Base-by-base conservation (phyloP, 2,329 filamentous ascomycete species). In the Beauveria bassiana region DNA sequence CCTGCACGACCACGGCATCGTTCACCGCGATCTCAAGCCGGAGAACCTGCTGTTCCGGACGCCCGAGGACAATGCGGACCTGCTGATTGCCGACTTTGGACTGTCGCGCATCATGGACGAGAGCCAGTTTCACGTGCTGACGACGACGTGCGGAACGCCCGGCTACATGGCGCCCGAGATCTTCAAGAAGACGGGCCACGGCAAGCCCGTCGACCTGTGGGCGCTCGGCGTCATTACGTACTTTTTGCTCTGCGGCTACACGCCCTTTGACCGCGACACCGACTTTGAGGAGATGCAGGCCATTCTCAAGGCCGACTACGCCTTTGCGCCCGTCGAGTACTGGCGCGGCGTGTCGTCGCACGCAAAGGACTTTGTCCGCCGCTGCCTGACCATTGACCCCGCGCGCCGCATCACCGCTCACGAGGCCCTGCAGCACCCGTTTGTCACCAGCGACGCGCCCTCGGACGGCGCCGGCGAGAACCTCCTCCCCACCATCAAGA, bases 271-370 rank as follows among this genome's bases (percentile, higher is more conserved):
- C 76, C 89, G 95, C 61, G 95, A 98, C 75, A 93, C 87, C 68
- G 96, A 99, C 76, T 87, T 98, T 70, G 95, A 99, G 78, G 95
- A 99, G 78, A 98, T 99, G 93, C 93, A 98, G 78, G 95, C 95
- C 68, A 99, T 99, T 72, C 85, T 98, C 61, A 90, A 92, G 65
- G 95, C 95, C 63, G 93, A 98, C 78, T 99, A 98, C 80, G 90
- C 86, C 71, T 99, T 98, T 75, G 93, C 91, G 4, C 95, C 95
- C 1, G 78, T 90, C 64, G 93, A 97, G 73, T 98, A 98, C 81
- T 99, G 95, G 95, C 89, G 93, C 65, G 91, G 91, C 64, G 93
- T 99, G 64, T 96, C 91, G 26, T 81, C 87, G 58, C 83, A 86
- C 54, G 90, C 93, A 47, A 90, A 96, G 70, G 90, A 96, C 68